Percentiles rank a stretch among this genome's conserved stretches.
Evolutionary conservation across 352 stramenopile genomes (phyloP).

Genomic region (Pythium aquatile): DNA sequence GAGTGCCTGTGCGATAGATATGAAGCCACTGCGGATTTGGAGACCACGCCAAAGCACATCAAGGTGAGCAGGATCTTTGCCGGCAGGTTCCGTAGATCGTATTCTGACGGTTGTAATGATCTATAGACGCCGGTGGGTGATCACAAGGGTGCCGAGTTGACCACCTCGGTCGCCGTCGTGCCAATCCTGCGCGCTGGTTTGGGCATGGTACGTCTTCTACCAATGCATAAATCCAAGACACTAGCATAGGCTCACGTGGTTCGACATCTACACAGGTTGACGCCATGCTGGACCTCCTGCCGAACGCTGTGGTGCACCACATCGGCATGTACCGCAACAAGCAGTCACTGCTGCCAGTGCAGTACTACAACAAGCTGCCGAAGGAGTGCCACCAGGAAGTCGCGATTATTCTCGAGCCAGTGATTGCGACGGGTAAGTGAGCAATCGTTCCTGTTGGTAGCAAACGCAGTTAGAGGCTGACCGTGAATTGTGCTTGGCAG

Average conservation of each 20-base stretch:
- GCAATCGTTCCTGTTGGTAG: too few relatives aligned
- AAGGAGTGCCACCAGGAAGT: constrained; percentile 91
- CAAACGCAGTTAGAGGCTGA: too few relatives aligned
- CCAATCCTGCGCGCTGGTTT: constrained; percentile 94
- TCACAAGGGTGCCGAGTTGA: constrained; percentile 86
- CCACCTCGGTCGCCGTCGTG: constrained; percentile 92
- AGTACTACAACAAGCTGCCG: constrained; percentile 99
- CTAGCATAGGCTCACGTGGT: background rate
- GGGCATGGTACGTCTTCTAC: constrained; percentile 56
- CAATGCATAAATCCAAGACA: too few relatives aligned
- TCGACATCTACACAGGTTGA: constrained; percentile 78
- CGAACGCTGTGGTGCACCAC: constrained; percentile 95
- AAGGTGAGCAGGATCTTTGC: constrained; percentile 36
- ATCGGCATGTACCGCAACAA: constrained; percentile 95
- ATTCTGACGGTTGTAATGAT: background rate
- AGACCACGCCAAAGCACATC: constrained; percentile 68
- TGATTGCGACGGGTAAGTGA: constrained; percentile 91
- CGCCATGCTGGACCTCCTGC: constrained; percentile 96
- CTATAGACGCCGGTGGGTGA: constrained; percentile 67
- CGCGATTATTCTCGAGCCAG: constrained; percentile 96
- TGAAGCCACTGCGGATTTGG: constrained; percentile 73
- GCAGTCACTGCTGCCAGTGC: constrained; percentile 91
- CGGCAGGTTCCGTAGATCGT: background rate
- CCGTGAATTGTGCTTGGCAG: constrained; percentile 22
- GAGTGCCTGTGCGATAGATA: constrained; percentile 40